These are phyloP conservation scores for Chrysosphaeria jannelii DNA, from an alignment of 2,329 filamentous ascomycete genomes.

Conservation along the genomic window DNA sequence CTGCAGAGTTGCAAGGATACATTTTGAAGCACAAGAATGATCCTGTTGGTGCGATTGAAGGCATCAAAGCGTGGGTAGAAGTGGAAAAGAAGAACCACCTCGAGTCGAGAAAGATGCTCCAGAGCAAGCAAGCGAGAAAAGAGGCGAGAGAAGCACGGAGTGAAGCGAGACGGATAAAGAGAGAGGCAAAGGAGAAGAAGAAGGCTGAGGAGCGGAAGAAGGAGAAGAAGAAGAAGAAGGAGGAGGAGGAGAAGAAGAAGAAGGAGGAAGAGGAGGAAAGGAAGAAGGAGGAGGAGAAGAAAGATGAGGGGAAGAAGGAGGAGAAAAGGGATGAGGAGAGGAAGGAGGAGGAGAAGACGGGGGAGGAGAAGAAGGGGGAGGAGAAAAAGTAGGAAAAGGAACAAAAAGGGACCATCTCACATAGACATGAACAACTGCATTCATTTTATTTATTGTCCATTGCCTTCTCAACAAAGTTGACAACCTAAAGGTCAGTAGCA, in stretches of 20 bases:
- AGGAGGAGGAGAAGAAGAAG: conserved; percentile 5
- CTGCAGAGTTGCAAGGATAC: conserved; percentile 28
- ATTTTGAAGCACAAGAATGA: conserved; percentile 24
- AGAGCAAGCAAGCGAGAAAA: background rate
- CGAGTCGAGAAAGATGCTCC: background rate
- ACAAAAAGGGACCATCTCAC: too few species aligned
- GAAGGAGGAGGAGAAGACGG: background rate
- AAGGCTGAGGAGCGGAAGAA: conserved; percentile 6
- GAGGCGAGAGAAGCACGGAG: background rate
- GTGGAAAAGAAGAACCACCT: background rate
- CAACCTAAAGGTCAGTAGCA: too few species aligned
- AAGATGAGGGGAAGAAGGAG: background rate
- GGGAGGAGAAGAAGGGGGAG: too few species aligned
- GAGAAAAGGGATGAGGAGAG: background rate
- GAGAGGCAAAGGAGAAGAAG: background rate
- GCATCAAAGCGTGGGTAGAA: conserved; percentile 16
- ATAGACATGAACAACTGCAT: too few species aligned
- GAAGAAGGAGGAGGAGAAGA: conserved; percentile 1
- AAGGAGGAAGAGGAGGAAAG: conserved; percentile 2
- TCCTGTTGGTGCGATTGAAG: conserved; percentile 16
- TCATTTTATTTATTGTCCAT: conserved; percentile 1
- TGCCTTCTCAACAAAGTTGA: conserved; percentile 4
- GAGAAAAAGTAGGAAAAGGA: too few species aligned
- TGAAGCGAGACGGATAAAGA: too few species aligned
- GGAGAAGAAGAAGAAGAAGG: conserved; percentile 5